Conservation (phyloP, 805 yeast species). For the Starmerella geochares region DNA sequence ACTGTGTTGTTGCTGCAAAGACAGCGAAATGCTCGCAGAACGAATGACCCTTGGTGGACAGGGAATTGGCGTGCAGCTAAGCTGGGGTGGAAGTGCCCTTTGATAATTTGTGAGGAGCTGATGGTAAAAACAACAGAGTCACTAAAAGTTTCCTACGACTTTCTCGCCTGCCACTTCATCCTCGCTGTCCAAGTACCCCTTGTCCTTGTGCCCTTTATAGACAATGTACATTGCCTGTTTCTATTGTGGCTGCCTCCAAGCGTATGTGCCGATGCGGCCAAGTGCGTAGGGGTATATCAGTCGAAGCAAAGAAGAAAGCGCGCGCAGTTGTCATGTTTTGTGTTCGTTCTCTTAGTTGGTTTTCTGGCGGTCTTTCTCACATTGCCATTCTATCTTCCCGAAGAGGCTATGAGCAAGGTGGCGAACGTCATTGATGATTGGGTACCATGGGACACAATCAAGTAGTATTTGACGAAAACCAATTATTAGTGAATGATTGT, state of each 20-base stretch:
- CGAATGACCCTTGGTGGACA: conserved; percentile 61
- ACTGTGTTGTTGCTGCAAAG: conserved; percentile 42
- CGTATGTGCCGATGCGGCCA: conserved; percentile 56
- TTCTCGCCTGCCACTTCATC: conserved; percentile 70
- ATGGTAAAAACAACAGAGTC: conserved; percentile 75
- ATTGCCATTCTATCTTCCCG: conserved; percentile 11
- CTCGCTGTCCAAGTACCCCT: conserved; percentile 75
- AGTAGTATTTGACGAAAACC: not conserved
- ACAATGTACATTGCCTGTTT: conserved; percentile 87
- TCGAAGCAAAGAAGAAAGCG: conserved; percentile 48
- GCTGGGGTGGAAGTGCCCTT: conserved; percentile 69
- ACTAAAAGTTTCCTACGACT: conserved; percentile 86
- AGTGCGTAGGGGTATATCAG: conserved; percentile 69
- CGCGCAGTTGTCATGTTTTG: conserved; percentile 14
- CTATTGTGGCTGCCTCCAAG: conserved; percentile 86
- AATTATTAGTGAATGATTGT: too few relatives aligned
- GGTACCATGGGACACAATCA: not conserved
- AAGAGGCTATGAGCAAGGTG: not conserved
- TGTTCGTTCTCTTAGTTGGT: conserved; percentile 5
- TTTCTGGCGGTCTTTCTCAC: conserved; percentile 6
- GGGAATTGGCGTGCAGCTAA: conserved; percentile 47
- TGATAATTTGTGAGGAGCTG: conserved; percentile 73
- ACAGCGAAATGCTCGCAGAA: conserved; percentile 47
- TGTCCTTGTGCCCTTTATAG: conserved; percentile 66
- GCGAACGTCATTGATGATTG: not conserved